Percentiles rank a stretch among this genome's conserved stretches.
These are phyloP conservation scores for Termitomyces sp. DNA, from an alignment of 768 basidiomycete genomes.

Conservation along the genomic window DNA sequence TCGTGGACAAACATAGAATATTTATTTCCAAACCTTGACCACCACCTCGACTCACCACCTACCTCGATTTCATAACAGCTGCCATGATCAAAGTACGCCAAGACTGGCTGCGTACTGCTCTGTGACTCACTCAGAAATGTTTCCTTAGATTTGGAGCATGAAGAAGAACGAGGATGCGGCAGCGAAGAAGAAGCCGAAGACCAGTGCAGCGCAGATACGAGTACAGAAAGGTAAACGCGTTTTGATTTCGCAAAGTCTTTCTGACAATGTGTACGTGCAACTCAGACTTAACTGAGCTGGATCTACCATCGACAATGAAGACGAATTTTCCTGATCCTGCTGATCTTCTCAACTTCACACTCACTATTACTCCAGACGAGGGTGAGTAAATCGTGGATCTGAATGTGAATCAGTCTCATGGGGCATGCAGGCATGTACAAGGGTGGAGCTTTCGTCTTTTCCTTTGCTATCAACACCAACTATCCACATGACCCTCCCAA, in stretches of 20 bases:
- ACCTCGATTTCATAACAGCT: conserved; percentile 20
- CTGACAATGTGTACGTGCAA: neutral
- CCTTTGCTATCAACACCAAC: conserved; percentile 93
- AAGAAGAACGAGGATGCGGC: conserved; percentile 99
- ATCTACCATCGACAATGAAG: conserved; percentile 94
- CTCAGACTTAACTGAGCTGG: conserved; percentile 92
- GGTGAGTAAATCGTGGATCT: conserved; percentile 40
- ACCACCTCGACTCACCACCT: conserved; percentile 25
- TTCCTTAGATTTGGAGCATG: conserved; percentile 91
- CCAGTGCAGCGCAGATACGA: conserved; percentile 94
- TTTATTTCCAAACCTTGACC: conserved; percentile 15
- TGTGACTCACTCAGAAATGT: conserved; percentile 7
- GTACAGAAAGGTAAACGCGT: conserved; percentile 89
- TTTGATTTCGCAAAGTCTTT: neutral
- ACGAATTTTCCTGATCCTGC: conserved; percentile 88
- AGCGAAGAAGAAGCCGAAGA: conserved; percentile 97
- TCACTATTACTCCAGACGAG: conserved; percentile 96
- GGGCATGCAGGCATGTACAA: conserved; percentile 86
- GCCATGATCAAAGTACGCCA: conserved; percentile 43
- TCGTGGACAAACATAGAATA: conserved; percentile 12
- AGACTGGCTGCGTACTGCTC: neutral
- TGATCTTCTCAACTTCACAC: conserved; percentile 94
- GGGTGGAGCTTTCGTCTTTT: conserved; percentile 89
- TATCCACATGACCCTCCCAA: conserved; percentile 99
- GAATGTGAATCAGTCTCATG: neutral